phyloP scores from a whole-genome alignment of 2,329 filamentous ascomycete species.

The Ascochyta pisi region DNA sequence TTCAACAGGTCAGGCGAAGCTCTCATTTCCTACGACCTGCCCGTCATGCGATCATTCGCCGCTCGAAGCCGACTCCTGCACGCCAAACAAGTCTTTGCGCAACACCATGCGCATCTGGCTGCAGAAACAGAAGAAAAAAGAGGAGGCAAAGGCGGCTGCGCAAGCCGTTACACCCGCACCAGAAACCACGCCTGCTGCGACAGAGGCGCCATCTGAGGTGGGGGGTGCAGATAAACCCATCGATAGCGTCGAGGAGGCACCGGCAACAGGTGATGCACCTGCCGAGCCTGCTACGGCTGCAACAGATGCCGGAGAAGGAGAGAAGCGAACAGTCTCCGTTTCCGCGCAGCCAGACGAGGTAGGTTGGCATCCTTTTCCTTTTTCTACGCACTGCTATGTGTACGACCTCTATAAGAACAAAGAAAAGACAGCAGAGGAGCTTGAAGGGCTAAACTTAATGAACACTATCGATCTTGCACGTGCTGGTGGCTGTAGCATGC shows the following conservation, averaged over 20 bases:
- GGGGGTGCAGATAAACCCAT: conserved; percentile 37
- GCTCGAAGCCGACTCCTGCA: conserved; percentile 84
- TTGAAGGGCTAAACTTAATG: conserved; percentile 23
- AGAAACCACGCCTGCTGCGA: conserved; percentile 27
- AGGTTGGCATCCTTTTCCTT: conserved; percentile 22
- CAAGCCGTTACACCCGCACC: conserved; percentile 38
- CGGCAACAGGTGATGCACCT: conserved; percentile 18
- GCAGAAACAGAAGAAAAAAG: conserved; percentile 79
- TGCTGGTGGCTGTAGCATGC: conserved; percentile 29
- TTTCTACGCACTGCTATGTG: conserved; percentile 4
- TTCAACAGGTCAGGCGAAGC: conserved; percentile 38
- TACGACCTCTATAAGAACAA: conserved; percentile 11
- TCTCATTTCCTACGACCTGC: conserved; percentile 77
- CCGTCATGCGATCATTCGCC: conserved; percentile 94
- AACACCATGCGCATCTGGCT: conserved; percentile 92
- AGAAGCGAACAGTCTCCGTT: conserved; percentile 26
- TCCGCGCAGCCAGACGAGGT: conserved; percentile 33
- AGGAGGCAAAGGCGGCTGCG: conserved; percentile 42
- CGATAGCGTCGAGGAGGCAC: conserved; percentile 38
- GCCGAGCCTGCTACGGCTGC: conserved; percentile 18
- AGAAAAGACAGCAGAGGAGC: conserved; percentile 3
- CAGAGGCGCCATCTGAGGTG: conserved; percentile 29
- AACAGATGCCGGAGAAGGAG: conserved; percentile 20
- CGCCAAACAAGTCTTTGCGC: conserved; percentile 86
- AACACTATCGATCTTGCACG: conserved; percentile 28